Evolutionary conservation across 2,329 filamentous ascomycete species (phyloP).

Genomic region (Fusarium pseudograminearum): DNA sequence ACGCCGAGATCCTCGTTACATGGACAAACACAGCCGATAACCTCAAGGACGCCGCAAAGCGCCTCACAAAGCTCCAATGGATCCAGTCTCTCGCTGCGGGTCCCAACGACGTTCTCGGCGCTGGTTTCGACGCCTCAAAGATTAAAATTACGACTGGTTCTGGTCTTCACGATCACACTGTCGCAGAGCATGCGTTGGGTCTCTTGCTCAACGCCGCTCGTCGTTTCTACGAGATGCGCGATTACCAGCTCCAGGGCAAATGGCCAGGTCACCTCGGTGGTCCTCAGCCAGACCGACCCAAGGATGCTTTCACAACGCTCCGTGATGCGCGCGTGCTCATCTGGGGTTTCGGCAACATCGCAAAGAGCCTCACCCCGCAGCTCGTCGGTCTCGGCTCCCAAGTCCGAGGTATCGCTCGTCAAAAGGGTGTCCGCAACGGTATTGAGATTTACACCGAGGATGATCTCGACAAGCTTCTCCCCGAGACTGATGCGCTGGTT

Average conservation of each 20-base stretch:
- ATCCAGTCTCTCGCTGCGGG: conserved; percentile 76
- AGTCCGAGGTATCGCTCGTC: conserved; percentile 69
- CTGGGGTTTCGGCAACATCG: conserved; percentile 77
- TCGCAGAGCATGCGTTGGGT: conserved; percentile 73
- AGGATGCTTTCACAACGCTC: conserved; percentile 69
- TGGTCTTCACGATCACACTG: conserved; percentile 72
- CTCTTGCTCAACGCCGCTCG: conserved; percentile 67
- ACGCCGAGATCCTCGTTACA: conserved; percentile 71
- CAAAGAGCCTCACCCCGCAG: conserved; percentile 68
- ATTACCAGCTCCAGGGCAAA: conserved; percentile 66
- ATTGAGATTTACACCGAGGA: conserved; percentile 69
- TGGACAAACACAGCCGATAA: conserved; percentile 71
- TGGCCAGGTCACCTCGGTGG: conserved; percentile 74
- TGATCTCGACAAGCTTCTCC: conserved; percentile 63
- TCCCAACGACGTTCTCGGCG: conserved; percentile 72
- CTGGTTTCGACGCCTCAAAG: conserved; percentile 67
- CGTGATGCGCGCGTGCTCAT: conserved; percentile 68
- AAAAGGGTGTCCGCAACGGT: conserved; percentile 67
- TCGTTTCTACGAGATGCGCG: conserved; percentile 72
- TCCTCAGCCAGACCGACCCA: conserved; percentile 68
- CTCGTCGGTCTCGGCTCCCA: conserved; percentile 67
- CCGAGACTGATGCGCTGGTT: conserved; percentile 72
- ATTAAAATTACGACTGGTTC: conserved; percentile 71
- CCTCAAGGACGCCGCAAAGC: conserved; percentile 67
- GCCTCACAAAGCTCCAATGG: conserved; percentile 70